Evolutionary conservation across 139 green algal species (phyloP).

Genomic region (Chlorella sp.): DNA sequence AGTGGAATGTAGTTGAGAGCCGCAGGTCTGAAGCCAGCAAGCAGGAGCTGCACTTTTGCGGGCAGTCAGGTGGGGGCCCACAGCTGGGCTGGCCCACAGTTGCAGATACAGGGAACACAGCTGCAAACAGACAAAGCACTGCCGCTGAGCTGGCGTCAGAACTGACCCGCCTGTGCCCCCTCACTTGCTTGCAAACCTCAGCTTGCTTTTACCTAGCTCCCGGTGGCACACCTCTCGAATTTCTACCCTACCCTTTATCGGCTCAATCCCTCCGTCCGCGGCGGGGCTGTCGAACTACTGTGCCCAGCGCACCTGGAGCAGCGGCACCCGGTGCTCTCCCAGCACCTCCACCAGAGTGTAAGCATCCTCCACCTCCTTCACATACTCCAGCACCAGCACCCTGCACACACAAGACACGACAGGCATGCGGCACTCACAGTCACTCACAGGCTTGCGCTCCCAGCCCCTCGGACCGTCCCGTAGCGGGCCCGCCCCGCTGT

Average conservation of each 20-base stretch:
- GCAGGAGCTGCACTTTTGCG: too few species aligned
- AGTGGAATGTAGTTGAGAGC: neutral
- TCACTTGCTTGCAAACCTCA: neutral
- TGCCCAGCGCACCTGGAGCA: constrained; percentile 7
- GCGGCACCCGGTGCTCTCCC: neutral
- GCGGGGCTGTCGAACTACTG: too few species aligned
- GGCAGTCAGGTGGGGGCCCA: too few species aligned
- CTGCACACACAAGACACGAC: too few species aligned
- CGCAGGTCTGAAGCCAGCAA: neutral
- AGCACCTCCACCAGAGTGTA: neutral
- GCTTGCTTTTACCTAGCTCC: too few species aligned
- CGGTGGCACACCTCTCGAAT: too few species aligned
- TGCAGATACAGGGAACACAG: too few species aligned
- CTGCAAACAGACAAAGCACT: neutral
- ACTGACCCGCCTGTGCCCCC: neutral
- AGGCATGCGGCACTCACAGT: neutral
- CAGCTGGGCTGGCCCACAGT: too few species aligned
- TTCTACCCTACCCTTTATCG: too few species aligned
- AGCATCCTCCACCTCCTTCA: neutral
- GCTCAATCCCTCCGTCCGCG: too few species aligned
- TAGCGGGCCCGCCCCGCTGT: too few species aligned
- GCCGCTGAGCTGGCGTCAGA: neutral
- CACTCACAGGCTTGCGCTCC: neutral
- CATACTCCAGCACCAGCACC: too few species aligned
- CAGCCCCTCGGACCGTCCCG: neutral